Percentiles rank a stretch among this genome's conserved stretches.
Conservation (phyloP, 2,329 filamentous ascomycete genomes). For the Botryotinia globosa region DNA sequence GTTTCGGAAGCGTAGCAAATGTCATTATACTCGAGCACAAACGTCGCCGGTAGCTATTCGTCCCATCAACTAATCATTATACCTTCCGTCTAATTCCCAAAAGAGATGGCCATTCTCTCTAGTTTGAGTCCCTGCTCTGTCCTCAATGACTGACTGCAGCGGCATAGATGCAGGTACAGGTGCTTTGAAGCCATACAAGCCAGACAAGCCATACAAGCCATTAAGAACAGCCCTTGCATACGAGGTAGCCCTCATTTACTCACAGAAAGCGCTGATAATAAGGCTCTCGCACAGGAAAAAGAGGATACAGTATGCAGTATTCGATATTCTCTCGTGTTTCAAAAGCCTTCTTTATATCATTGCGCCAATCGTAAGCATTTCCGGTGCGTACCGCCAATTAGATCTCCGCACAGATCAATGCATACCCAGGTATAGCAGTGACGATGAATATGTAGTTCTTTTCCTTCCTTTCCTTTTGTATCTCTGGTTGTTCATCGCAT, state of each 20-base stretch:
- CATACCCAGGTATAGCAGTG: background rate
- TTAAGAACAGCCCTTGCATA: background rate
- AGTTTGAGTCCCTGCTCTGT: background rate
- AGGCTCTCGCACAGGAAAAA: background rate
- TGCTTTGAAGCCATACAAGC: background rate
- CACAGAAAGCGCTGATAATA: background rate
- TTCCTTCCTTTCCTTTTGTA: background rate
- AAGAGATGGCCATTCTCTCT: background rate
- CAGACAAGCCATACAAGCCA: background rate
- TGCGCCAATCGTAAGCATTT: background rate
- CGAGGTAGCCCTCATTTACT: too few relatives aligned
- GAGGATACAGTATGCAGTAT: too few relatives aligned
- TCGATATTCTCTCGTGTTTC: background rate
- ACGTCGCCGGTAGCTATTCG: background rate
- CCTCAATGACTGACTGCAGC: background rate
- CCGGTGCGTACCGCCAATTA: background rate
- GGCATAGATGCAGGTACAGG: slow-evolving; percentile 11
- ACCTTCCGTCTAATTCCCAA: background rate
- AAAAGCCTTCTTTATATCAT: background rate
- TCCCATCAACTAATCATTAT: background rate
- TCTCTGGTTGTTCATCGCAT: background rate
- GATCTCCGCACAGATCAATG: slow-evolving; percentile 5
- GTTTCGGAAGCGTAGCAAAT: background rate
- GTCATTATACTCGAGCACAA: background rate
- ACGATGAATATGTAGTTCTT: background rate